A percentile compares a stretch with the other conserved stretches of the same genome.
Conservation (phyloP, 1,284 basidiomycete species). For the Peniophora sp. region DNA sequence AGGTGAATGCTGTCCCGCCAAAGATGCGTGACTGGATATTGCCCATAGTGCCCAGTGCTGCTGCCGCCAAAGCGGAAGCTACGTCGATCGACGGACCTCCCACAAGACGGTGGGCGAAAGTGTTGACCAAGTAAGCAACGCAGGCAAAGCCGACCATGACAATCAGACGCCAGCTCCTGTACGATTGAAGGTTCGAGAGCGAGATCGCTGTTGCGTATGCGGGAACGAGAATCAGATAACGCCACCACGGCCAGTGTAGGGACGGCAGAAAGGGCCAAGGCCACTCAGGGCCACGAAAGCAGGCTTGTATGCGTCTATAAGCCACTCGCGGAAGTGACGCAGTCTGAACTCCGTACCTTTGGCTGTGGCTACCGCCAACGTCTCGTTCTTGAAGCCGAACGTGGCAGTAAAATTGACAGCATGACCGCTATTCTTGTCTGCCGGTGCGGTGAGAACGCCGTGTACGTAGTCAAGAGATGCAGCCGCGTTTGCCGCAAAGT, state of each 20-base stretch:
- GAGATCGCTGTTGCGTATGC: constrained; percentile 72
- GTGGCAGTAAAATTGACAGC: constrained; percentile 44
- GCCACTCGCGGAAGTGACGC: background rate
- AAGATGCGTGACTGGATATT: constrained; percentile 75
- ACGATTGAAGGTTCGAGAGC: constrained; percentile 70
- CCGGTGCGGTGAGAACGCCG: constrained; percentile 48
- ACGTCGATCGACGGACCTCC: constrained; percentile 40
- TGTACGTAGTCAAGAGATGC: constrained; percentile 39
- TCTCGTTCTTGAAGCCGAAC: constrained; percentile 52
- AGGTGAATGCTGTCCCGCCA: constrained; percentile 78
- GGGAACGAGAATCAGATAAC: constrained; percentile 71
- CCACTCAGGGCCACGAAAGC: constrained; percentile 64
- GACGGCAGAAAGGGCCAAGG: constrained; percentile 65
- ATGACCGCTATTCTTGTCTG: constrained; percentile 37
- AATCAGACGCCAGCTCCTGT: constrained; percentile 59
- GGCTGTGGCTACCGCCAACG: constrained; percentile 27
- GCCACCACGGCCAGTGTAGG: constrained; percentile 59
- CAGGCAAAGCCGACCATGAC: constrained; percentile 80
- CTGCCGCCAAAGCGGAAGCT: constrained; percentile 72
- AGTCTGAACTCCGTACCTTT: constrained; percentile 34
- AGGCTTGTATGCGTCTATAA: constrained; percentile 35
- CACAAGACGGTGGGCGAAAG: constrained; percentile 24
- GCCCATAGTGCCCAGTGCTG: constrained; percentile 74
- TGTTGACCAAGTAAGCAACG: constrained; percentile 63
- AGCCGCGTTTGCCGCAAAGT: constrained; percentile 24